phyloP scores from a whole-genome alignment of 305 asterid genomes.

The Fraxinus greggii region DNA sequence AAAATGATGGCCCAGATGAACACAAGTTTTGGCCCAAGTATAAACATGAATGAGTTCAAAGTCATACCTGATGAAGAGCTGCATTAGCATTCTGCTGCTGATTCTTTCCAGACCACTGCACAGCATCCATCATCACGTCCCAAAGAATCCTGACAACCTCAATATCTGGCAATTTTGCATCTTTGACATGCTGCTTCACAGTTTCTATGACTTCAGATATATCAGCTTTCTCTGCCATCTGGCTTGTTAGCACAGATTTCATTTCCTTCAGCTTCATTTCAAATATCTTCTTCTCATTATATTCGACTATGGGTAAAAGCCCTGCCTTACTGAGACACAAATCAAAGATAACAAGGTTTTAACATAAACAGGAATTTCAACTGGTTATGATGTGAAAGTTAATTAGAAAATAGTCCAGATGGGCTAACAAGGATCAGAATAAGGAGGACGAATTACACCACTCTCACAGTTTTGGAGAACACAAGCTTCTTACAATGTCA shows the following conservation, averaged over 20 bases:
- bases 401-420: neutral
- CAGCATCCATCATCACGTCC: conserved; percentile 99
- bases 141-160: conserved; percentile 88
- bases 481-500: neutral
- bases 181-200: conserved; percentile 90
- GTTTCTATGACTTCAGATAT: conserved; percentile 91
- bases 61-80: conserved; percentile 86
- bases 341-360: neutral
- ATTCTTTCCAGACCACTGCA: conserved; percentile 97
- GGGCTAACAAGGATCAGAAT: neutral
- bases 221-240: conserved; percentile 84
- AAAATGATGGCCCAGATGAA: neutral
- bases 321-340: conserved; percentile 70
- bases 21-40: neutral
- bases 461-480: neutral
- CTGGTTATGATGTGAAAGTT: neutral
- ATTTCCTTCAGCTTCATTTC: conserved; percentile 90
- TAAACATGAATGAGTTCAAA: neutral
- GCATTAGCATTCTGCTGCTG: conserved; percentile 95
- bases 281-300: conserved; percentile 82
- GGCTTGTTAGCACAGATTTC: conserved; percentile 80
- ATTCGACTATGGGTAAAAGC: conserved; percentile 72
- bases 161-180: conserved; percentile 83
- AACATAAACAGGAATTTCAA: neutral
- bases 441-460: neutral